These are phyloP conservation scores for Phytophthora lateralis DNA, from an alignment of 352 stramenopile species.

Conservation along the genomic window DNA sequence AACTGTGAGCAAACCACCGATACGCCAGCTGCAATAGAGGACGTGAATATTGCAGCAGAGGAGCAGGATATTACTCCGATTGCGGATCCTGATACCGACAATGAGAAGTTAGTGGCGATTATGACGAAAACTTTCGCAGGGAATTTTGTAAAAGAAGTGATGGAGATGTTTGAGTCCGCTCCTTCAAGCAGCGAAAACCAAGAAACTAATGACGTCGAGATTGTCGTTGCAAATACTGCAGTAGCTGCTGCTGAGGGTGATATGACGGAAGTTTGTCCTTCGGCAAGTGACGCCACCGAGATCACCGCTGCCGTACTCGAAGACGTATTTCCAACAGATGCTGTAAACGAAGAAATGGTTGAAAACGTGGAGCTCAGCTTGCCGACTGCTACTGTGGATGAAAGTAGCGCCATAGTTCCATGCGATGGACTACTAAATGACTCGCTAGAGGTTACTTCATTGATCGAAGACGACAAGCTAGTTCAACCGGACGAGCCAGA, in stretches of 20 bases:
- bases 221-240: not conserved
- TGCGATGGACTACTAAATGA: not conserved
- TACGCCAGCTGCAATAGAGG: not conserved
- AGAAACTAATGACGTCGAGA: not conserved
- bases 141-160: conserved; percentile 22
- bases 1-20: not conserved
- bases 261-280: not conserved
- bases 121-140: conserved; percentile 16
- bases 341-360: not conserved
- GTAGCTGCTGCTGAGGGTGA: not conserved
- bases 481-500: not conserved
- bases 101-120: not conserved
- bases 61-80: not conserved
- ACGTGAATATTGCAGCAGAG: not conserved
- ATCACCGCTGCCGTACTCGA: not conserved
- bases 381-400: not conserved
- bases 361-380: not conserved
- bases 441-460: not conserved
- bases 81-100: not conserved
- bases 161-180: conserved; percentile 6
- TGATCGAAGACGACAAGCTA: not conserved
- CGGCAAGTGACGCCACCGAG: not conserved
- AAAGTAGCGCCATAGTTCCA: not conserved
- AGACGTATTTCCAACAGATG: not conserved
- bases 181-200: conserved; percentile 3